Conservation (phyloP, 2,329 filamentous ascomycete genomes). For the Colletotrichum orbiculare region DNA sequence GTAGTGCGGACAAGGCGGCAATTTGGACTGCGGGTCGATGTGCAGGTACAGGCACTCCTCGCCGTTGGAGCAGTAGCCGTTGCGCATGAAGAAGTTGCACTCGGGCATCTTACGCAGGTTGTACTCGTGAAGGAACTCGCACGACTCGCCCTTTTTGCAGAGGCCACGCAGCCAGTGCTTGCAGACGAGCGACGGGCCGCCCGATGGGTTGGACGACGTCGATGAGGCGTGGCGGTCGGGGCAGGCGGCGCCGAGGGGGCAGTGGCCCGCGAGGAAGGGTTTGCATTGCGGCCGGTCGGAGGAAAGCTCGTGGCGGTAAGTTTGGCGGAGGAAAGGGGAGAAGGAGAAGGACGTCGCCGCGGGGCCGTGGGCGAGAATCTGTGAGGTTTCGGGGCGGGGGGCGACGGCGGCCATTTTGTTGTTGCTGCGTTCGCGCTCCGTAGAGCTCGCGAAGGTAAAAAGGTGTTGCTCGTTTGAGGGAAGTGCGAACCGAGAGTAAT, state of each 20-base stretch:
- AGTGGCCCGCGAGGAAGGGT: slow-evolving; percentile 86
- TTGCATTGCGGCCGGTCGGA: slow-evolving; percentile 85
- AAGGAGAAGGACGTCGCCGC: slow-evolving; percentile 81
- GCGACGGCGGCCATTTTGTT: slow-evolving; percentile 42
- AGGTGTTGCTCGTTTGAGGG: not conserved
- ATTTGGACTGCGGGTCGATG: slow-evolving; percentile 83
- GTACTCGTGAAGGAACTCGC: slow-evolving; percentile 99
- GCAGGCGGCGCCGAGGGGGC: slow-evolving; percentile 85
- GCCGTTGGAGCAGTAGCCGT: slow-evolving; percentile 94
- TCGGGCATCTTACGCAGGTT: slow-evolving; percentile 98
- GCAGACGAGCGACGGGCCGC: slow-evolving; percentile 86
- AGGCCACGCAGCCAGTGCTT: slow-evolving; percentile 98
- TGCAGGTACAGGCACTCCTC: slow-evolving; percentile 96
- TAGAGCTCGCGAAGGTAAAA: not conserved
- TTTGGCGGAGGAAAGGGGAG: slow-evolving; percentile 83
- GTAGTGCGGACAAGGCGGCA: slow-evolving; percentile 89
- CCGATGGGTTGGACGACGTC: slow-evolving; percentile 51
- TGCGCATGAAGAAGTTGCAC: slow-evolving; percentile 95
- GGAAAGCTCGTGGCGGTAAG: slow-evolving; percentile 86
- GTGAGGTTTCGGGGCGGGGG: slow-evolving; percentile 43
- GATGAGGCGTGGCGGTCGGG: slow-evolving; percentile 79
- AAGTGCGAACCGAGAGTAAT: too few species aligned
- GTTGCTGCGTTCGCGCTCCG: slow-evolving; percentile 24
- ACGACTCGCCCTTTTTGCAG: slow-evolving; percentile 96
- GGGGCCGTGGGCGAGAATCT: slow-evolving; percentile 68